phyloP scores from a whole-genome alignment of 192 early-diverging fungal genomes.

The Linnemannia schmuckeri region DNA sequence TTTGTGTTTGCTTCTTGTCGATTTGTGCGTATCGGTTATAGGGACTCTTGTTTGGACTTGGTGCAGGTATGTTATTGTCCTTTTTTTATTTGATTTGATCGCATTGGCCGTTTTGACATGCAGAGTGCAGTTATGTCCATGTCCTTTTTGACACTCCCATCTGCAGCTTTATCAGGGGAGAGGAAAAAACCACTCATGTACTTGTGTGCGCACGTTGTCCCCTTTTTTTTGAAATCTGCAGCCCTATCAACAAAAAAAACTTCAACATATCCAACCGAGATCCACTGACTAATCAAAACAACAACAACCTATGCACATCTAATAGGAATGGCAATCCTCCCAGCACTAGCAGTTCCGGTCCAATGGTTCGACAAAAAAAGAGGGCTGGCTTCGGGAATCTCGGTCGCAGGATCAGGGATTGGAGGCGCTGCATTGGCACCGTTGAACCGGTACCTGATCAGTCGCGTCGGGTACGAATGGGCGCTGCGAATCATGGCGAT shows the following conservation, averaged over 20 bases:
- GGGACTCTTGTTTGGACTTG: slow-evolving; percentile 74
- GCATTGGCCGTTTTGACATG: background rate
- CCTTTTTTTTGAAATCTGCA: background rate
- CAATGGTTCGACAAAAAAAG: slow-evolving; percentile 75
- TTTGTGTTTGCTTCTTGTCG: background rate
- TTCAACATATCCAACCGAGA: background rate
- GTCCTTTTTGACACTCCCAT: background rate
- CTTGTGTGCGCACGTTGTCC: background rate
- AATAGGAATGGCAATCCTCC: slow-evolving; percentile 64
- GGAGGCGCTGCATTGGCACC: slow-evolving; percentile 75
- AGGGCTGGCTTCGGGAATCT: slow-evolving; percentile 73
- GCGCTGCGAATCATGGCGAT: slow-evolving; percentile 58
- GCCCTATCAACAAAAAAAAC: background rate
- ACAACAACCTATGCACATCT: background rate
- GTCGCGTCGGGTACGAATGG: slow-evolving; percentile 53
- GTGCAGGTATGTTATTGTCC: slow-evolving; percentile 46
- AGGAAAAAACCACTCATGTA: background rate
- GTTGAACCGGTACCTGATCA: slow-evolving; percentile 49
- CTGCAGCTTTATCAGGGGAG: background rate
- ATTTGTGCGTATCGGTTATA: background rate
- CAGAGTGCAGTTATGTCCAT: too few relatives aligned
- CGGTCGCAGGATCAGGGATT: slow-evolving; percentile 76
- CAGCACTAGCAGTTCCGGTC: slow-evolving; percentile 70
- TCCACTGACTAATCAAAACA: background rate
- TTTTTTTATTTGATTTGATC: too few relatives aligned